Evolutionary conservation across 306 rosid species (phyloP), one percentile per base, ranked within the genome.

Genomic region (Pueraria montana): DNA sequence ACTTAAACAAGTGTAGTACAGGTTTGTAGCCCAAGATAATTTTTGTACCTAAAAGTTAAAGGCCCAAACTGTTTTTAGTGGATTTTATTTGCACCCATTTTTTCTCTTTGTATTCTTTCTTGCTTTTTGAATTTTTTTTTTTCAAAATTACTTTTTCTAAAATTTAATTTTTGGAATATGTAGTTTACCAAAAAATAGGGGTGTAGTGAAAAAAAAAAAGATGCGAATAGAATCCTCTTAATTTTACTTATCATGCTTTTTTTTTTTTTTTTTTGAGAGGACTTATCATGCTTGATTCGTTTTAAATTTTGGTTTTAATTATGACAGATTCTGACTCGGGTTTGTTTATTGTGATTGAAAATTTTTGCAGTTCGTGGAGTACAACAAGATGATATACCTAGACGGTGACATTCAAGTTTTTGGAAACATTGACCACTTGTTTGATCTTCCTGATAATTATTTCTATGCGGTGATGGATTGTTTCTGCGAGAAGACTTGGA

Each of bases 401-500:
- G 97, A 95, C 1, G 95, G 95, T 11, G 94, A 95, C 36, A 91
- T 95, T 21, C 98, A 91, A 30, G 97, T 95, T 0, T 90, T 89
- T 34, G 85, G 61, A 8, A 93, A 93, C 79, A 90, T 95, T 4
- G 98, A 95, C 69, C 90, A 89, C 49, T 53, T 93, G 1, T 91
- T 95, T 16, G 95, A 95, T 16, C 38, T 80, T 8, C 91, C 88
- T 7, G 90, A 89, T 72, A 80, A 84, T 0, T 80, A 80, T 9
- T 93, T 93, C 48, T 91, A 93, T 63, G 97, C 91, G 2, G 98
- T 91, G 20, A 90, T 76, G 92, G 97, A 95, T n/a, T 95, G 98
- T 76, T 95, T 89, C 36, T 95, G 98, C 42, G 97, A 93, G 86
- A 55, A 81, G 1, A 87, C 84, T 1, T 91, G 98, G 98, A 87